Percentiles rank a stretch among this genome's conserved stretches.
These are phyloP conservation scores for Potentilla sterilis DNA, from an alignment of 306 rosid genomes.

Conservation along the genomic window DNA sequence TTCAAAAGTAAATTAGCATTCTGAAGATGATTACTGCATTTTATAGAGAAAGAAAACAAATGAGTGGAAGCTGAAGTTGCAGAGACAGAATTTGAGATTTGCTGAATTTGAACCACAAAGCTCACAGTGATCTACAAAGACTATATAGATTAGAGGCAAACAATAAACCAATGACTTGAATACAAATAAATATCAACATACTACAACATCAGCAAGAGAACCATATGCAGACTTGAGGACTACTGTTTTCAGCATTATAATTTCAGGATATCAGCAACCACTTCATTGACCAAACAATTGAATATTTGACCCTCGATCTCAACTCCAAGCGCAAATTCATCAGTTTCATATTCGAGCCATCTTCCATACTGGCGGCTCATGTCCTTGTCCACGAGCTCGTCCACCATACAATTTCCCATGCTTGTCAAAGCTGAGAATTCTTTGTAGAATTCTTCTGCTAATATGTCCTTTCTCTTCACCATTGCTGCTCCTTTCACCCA, in stretches of 20 bases:
- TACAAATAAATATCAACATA: not conserved
- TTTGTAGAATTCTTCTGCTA: slow-evolving; percentile 67
- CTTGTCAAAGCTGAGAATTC: slow-evolving; percentile 65
- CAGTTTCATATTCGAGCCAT: slow-evolving; percentile 74
- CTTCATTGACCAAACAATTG: slow-evolving; percentile 66
- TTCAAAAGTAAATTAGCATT: not conserved
- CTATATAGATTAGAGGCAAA: not conserved
- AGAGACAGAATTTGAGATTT: not conserved
- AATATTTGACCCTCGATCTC: slow-evolving; percentile 67
- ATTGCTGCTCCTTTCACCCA: slow-evolving; percentile 70
- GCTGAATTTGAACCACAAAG: not conserved
- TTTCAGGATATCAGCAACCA: slow-evolving; percentile 46
- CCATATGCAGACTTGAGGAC: not conserved
- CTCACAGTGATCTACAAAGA: not conserved
- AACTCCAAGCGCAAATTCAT: slow-evolving; percentile 56
- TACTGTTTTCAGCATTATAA: slow-evolving; percentile 21
- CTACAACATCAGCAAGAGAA: not conserved
- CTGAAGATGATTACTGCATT: not conserved
- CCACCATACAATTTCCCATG: slow-evolving; percentile 83
- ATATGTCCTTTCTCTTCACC: slow-evolving; percentile 62
- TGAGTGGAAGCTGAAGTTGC: not conserved
- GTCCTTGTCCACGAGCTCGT: slow-evolving; percentile 85
- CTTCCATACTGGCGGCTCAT: slow-evolving; percentile 74
- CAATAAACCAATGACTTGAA: slow-evolving; percentile 15
- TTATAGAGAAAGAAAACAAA: not conserved